Conservation (phyloP, 2,329 filamentous ascomycete species). For the Ascochyta fabae region DNA sequence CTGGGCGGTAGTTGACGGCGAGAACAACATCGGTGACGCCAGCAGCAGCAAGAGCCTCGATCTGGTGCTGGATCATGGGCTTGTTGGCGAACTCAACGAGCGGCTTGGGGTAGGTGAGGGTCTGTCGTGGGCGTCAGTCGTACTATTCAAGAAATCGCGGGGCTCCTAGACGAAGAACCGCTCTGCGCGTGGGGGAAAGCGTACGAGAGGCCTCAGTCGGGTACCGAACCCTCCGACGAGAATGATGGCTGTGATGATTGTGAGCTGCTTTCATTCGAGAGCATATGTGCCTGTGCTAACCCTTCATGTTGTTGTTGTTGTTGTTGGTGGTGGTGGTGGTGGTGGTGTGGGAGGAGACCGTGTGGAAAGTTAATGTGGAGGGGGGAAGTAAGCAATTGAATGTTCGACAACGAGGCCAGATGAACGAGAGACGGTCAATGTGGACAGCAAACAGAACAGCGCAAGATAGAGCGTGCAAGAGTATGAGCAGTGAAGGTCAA, state of each 20-base stretch:
- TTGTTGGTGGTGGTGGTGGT: conserved; percentile 21
- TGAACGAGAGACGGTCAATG: conserved; percentile 17
- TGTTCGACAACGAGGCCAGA: conserved; percentile 20
- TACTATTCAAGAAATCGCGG: conserved; percentile 23
- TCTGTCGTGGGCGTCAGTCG: conserved; percentile 61
- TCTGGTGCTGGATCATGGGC: conserved; percentile 98
- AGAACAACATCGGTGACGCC: conserved; percentile 98
- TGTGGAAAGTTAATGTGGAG: conserved; percentile 15
- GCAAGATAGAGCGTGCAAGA: conserved; percentile 13
- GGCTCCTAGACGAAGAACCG: conserved; percentile 19
- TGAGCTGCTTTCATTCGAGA: conserved; percentile 13
- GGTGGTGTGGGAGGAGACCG: conserved; percentile 21
- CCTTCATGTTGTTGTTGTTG: conserved; percentile 45
- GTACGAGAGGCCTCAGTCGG: conserved; percentile 91
- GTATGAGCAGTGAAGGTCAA: conserved; percentile 28
- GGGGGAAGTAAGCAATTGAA: conserved; percentile 23
- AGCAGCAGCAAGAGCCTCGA: conserved; percentile 89
- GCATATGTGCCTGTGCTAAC: conserved; percentile 24
- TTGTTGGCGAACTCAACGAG: conserved; percentile 98
- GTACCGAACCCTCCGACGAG: conserved; percentile 99
- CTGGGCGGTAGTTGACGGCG: conserved; percentile 97
- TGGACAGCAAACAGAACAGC: conserved; percentile 5
- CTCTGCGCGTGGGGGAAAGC: conserved; percentile 25
- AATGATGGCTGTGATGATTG: conserved; percentile 75
- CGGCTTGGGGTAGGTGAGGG: conserved; percentile 94